Conservation (phyloP, 2,329 filamentous ascomycete genomes). For the Cladophialophora carrionii region DNA sequence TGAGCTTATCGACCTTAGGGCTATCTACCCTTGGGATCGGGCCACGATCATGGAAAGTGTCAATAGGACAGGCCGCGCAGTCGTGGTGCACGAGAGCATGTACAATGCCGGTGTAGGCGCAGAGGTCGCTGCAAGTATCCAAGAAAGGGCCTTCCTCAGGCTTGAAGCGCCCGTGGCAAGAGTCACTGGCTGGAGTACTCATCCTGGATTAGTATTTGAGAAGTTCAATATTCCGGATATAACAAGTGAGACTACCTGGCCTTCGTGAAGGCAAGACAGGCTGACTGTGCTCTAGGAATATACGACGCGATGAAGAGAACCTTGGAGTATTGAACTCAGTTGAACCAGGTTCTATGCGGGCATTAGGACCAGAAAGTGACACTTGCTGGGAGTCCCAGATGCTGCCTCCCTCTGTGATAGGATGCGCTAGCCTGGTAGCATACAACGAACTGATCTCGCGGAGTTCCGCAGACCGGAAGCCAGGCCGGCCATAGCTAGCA, state of each 20-base stretch:
- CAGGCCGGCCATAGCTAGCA: neutral
- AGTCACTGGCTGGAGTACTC: constrained; percentile 88
- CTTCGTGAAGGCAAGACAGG: neutral
- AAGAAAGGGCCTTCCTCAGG: constrained; percentile 81
- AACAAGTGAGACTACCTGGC: constrained; percentile 67
- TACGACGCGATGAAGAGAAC: constrained; percentile 72
- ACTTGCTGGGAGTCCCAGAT: neutral
- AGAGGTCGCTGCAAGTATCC: constrained; percentile 84
- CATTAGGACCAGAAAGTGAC: neutral
- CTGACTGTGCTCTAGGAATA: constrained; percentile 53
- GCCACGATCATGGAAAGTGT: constrained; percentile 79
- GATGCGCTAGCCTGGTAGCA: neutral
- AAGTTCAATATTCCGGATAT: constrained; percentile 83
- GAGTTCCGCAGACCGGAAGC: neutral
- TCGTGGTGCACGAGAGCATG: constrained; percentile 93
- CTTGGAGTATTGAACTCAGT: constrained; percentile 62
- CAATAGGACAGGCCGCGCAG: constrained; percentile 79
- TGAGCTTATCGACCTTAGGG: constrained; percentile 85
- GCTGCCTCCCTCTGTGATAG: neutral
- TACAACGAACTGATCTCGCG: neutral
- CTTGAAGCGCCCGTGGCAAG: constrained; percentile 83
- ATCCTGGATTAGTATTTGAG: constrained; percentile 78
- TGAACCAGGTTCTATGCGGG: neutral
- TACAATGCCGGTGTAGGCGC: constrained; percentile 86
- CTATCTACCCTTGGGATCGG: constrained; percentile 90